A percentile compares a stretch with the other conserved stretches of the same genome.
These are phyloP conservation scores for Protea cynaroides DNA, from an alignment of 164 flowering plant species.

Conservation along the genomic window DNA sequence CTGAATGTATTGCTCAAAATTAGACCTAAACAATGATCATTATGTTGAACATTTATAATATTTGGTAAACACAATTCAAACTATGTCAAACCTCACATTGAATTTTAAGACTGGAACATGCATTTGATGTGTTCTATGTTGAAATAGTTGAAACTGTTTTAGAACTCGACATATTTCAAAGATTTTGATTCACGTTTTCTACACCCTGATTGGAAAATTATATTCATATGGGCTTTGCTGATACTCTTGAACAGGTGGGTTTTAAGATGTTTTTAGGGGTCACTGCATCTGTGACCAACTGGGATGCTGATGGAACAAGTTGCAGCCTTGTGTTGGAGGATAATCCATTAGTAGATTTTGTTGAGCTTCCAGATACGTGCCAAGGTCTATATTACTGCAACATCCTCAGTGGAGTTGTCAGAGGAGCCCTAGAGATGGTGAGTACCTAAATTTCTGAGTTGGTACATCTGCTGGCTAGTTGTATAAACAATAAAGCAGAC, in stretches of 20 bases:
- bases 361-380: conserved; percentile 97
- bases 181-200: too few relatives aligned
- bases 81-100: too few relatives aligned
- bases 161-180: too few relatives aligned
- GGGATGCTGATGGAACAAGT: conserved; percentile 91
- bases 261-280: conserved; percentile 98
- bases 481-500: background rate
- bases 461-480: background rate
- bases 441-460: conserved; percentile 12
- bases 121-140: too few relatives aligned
- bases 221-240: background rate
- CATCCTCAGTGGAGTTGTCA: conserved; percentile 81
- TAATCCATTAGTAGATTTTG: conserved; percentile 94
- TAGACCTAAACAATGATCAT: too few relatives aligned
- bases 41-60: too few relatives aligned
- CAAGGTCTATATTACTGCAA: conserved; percentile 97
- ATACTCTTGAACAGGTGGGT: conserved; percentile 58
- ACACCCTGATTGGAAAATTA: too few relatives aligned
- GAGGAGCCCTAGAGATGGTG: conserved; percentile 98
- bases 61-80: too few relatives aligned
- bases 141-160: too few relatives aligned
- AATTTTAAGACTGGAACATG: too few relatives aligned
- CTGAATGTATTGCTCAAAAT: too few relatives aligned
- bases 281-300: conserved; percentile 82
- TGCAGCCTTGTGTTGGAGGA: conserved; percentile 92